phyloP scores from a whole-genome alignment of 78 protist species.

The Bodo saltans region DNA sequence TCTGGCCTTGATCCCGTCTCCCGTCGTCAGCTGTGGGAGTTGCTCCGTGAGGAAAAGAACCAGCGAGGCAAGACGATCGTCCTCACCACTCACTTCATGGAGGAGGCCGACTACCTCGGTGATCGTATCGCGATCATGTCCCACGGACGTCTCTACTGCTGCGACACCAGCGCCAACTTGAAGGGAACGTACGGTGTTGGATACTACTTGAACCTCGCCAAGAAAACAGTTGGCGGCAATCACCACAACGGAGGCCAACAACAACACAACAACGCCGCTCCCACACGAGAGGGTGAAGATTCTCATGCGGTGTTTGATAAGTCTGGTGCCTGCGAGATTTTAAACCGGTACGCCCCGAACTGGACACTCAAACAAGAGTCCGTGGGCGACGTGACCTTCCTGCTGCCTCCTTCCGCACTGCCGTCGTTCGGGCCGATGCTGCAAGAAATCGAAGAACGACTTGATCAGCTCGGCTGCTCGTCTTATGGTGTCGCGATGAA shows the following conservation, averaged over 20 bases:
- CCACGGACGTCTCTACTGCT: constrained; percentile 21
- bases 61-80: constrained; percentile 47
- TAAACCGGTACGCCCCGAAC: constrained; percentile 17
- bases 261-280: too few relatives aligned
- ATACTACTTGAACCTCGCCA: constrained; percentile 59
- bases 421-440: neutral
- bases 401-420: neutral
- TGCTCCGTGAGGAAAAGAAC: constrained; percentile 35
- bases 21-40: constrained; percentile 64
- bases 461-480: neutral
- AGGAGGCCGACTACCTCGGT: constrained; percentile 55
- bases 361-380: neutral
- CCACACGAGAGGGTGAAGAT: too few relatives aligned
- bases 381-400: neutral
- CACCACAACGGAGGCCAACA: too few relatives aligned
- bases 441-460: neutral
- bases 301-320: too few relatives aligned
- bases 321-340: too few relatives aligned
- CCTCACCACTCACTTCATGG: constrained; percentile 77
- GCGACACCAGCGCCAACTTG: constrained; percentile 47
- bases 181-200: constrained; percentile 76
- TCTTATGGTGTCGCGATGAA: neutral
- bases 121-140: constrained; percentile 54
- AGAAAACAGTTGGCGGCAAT: too few relatives aligned
- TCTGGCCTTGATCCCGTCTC: constrained; percentile 75